Conservation (phyloP, 208 protist genomes). For the Leishmania aethiopica region DNA sequence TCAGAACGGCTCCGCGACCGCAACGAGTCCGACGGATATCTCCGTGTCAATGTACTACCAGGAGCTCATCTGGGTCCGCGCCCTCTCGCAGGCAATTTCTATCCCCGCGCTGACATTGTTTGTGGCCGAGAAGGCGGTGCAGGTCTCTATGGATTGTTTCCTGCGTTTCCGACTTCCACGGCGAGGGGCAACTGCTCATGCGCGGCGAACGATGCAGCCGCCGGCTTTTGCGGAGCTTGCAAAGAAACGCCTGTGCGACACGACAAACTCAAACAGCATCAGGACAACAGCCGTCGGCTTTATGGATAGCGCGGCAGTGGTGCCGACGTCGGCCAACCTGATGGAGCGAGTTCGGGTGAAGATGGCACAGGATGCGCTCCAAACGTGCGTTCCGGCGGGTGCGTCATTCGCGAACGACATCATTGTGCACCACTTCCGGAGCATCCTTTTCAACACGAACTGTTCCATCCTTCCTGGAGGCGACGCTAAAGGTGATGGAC, state of each 20-base stretch:
- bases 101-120: not conserved
- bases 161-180: conserved; percentile 9
- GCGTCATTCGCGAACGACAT: conserved; percentile 15
- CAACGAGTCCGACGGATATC: conserved; percentile 6
- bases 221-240: not conserved
- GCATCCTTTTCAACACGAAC: conserved; percentile 16
- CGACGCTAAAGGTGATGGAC: conserved; percentile 16
- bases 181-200: not conserved
- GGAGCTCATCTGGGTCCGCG: conserved; percentile 5
- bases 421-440: conserved; percentile 15
- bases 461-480: conserved; percentile 7
- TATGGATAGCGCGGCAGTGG: conserved; percentile 6
- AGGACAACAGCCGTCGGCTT: conserved; percentile 11
- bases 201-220: conserved; percentile 5
- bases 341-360: conserved; percentile 6
- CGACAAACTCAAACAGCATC: conserved; percentile 3
- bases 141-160: conserved; percentile 12
- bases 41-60: conserved; percentile 1
- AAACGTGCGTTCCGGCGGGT: conserved; percentile 3
- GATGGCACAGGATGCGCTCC: conserved; percentile 8
- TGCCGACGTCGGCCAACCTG: conserved; percentile 7
- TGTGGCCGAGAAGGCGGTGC: conserved; percentile 15
- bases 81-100: not conserved
- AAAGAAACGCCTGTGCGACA: conserved; percentile 16
- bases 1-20: not conserved